phyloP scores from a whole-genome alignment of 441 rosid species.

The Pelargonium hybrid region DNA sequence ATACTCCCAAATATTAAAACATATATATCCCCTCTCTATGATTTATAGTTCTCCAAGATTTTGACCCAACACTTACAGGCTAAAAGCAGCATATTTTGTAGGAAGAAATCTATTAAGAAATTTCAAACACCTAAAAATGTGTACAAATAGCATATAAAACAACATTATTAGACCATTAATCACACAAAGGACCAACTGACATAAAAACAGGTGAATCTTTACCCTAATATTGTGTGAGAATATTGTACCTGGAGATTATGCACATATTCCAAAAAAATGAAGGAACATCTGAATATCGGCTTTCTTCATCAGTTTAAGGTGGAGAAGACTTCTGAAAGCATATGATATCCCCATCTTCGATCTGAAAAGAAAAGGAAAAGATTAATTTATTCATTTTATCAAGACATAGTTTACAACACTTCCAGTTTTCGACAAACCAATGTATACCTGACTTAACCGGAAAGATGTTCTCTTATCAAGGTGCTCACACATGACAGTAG shows the following conservation, averaged over 20 bases:
- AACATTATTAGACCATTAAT: too few relatives aligned
- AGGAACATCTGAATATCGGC: slow-evolving; percentile 67
- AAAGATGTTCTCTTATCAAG: slow-evolving; percentile 74
- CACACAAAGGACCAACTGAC: not conserved
- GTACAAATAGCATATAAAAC: too few relatives aligned
- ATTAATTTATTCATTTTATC: not conserved
- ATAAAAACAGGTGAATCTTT: not conserved
- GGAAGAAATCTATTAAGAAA: too few relatives aligned
- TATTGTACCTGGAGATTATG: slow-evolving; percentile 80
- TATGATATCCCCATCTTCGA: slow-evolving; percentile 96
- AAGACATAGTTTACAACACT: slow-evolving; percentile 15
- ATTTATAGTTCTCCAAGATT: too few relatives aligned
- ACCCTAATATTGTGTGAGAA: not conserved
- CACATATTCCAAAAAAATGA: slow-evolving; percentile 85
- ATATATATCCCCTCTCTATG: too few relatives aligned
- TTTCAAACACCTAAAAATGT: too few relatives aligned
- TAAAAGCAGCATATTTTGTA: too few relatives aligned
- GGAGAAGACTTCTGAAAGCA: slow-evolving; percentile 74
- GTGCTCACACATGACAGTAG: slow-evolving; percentile 87
- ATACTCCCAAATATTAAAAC: too few relatives aligned
- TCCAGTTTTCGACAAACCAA: slow-evolving; percentile 6
- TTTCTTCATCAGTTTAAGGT: slow-evolving; percentile 41
- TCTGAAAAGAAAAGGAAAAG: slow-evolving; percentile 33
- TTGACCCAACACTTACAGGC: too few relatives aligned
- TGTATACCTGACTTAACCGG: slow-evolving; percentile 61